Evolutionary conservation across 2,329 filamentous ascomycete species (phyloP).

Genomic region (Leptographium flavum): DNA sequence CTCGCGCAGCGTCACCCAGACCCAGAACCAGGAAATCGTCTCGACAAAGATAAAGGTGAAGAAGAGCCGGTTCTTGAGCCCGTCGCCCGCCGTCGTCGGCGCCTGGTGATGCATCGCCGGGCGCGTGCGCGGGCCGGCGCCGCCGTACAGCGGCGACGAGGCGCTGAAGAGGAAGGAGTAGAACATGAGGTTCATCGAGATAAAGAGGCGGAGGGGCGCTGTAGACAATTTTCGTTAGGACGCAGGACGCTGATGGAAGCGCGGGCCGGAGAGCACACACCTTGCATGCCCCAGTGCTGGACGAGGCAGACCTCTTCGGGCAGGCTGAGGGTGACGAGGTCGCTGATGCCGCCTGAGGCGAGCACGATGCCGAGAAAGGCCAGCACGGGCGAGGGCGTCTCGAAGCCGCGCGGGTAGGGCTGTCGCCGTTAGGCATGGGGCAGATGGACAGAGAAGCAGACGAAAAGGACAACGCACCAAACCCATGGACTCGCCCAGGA

Average conservation of each 20-base stretch:
- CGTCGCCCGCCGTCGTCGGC: constrained; percentile 41
- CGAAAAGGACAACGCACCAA: constrained; percentile 43
- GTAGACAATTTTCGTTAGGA: not conserved
- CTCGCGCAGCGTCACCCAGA: constrained; percentile 55
- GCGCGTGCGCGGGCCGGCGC: constrained; percentile 16
- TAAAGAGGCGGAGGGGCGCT: constrained; percentile 50
- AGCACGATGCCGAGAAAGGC: constrained; percentile 60
- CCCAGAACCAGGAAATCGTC: constrained; percentile 78
- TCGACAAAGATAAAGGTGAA: constrained; percentile 80
- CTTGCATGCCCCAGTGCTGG: constrained; percentile 53
- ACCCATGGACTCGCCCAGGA: constrained; percentile 72
- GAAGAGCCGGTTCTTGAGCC: constrained; percentile 69
- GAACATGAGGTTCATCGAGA: constrained; percentile 45
- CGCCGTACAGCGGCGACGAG: constrained; percentile 34
- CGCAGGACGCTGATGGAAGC: too few relatives aligned
- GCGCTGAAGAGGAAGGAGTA: constrained; percentile 51
- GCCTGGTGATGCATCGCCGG: constrained; percentile 23
- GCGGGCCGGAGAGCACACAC: constrained; percentile 32
- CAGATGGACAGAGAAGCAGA: too few relatives aligned
- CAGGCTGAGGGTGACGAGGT: constrained; percentile 52
- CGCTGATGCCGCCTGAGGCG: constrained; percentile 42
- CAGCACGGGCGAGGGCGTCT: constrained; percentile 52
- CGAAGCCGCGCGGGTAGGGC: constrained; percentile 54
- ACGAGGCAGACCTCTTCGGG: constrained; percentile 51
- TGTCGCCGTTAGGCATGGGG: too few relatives aligned